A percentile compares a stretch with the other conserved stretches of the same genome.
phyloP scores from a whole-genome alignment of 805 yeast genomes.

The Yarrowia yakushimensis region DNA sequence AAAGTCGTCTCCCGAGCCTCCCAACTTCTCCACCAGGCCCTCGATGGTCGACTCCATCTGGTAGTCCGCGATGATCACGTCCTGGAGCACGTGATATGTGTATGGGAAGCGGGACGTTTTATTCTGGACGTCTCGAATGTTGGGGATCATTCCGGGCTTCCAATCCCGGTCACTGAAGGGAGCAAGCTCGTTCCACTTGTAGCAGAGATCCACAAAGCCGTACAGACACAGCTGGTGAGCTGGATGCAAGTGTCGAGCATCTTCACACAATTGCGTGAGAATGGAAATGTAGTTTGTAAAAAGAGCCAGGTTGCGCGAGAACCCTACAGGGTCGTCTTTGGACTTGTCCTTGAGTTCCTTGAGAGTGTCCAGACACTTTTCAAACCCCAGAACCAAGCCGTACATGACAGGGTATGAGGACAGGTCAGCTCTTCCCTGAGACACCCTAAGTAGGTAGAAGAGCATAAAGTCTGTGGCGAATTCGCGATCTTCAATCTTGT shows the following conservation, averaged over 20 bases:
- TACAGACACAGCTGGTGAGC: constrained; percentile 21
- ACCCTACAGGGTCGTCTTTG: background rate
- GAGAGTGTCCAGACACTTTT: background rate
- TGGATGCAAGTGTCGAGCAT: background rate
- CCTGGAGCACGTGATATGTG: constrained; percentile 8
- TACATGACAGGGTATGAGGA: constrained; percentile 6
- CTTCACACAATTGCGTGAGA: constrained; percentile 5
- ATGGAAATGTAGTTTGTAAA: constrained; percentile 4
- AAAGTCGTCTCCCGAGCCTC: background rate
- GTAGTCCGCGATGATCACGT: constrained; percentile 13
- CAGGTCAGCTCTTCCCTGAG: background rate
- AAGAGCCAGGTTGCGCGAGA: background rate
- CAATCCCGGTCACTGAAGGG: background rate
- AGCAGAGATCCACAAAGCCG: constrained; percentile 4
- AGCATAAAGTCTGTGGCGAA: background rate
- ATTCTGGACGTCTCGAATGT: constrained; percentile 2
- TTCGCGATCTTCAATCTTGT: background rate
- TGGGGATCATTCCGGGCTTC: constrained; percentile 12
- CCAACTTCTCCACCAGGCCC: constrained; percentile 5
- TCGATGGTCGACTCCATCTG: constrained; percentile 16
- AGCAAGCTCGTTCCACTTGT: background rate
- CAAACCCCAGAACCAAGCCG: constrained; percentile 1
- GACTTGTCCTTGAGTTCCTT: background rate
- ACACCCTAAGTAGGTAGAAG: background rate
- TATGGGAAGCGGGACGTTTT: background rate